Conservation (phyloP, 2,329 filamentous ascomycete species). For the Parasarocladium wereldwijsianum region DNA sequence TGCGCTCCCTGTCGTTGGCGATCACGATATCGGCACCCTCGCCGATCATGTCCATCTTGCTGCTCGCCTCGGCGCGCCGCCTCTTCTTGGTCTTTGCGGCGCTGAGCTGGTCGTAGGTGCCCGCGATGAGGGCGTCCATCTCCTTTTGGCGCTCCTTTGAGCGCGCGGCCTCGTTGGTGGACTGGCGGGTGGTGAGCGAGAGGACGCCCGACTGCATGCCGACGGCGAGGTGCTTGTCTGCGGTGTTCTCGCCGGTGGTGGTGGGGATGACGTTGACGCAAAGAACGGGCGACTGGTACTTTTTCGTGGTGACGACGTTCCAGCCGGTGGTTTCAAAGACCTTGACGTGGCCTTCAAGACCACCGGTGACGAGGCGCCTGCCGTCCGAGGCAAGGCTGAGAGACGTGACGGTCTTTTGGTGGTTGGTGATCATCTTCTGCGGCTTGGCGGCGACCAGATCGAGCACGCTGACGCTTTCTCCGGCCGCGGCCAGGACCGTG, state of each 20-base stretch:
- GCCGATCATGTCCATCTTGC: constrained; percentile 62
- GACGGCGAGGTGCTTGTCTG: constrained; percentile 87
- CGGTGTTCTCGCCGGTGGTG: constrained; percentile 26
- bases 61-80: constrained; percentile 27
- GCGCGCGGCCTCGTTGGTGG: constrained; percentile 63
- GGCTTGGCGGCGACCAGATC: constrained; percentile 87
- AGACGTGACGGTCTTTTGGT: constrained; percentile 94
- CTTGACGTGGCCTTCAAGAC: constrained; percentile 90
- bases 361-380: constrained; percentile 70
- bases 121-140: constrained; percentile 69
- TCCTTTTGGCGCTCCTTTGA: constrained; percentile 67
- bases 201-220: constrained; percentile 92
- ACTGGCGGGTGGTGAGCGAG: constrained; percentile 77
- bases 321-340: constrained; percentile 87
- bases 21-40: constrained; percentile 83
- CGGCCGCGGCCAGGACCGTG: constrained; percentile 70
- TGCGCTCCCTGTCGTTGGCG: constrained; percentile 44
- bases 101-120: constrained; percentile 66
- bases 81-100: constrained; percentile 57
- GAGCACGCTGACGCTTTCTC: constrained; percentile 77
- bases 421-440: constrained; percentile 74
- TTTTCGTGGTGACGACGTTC: constrained; percentile 91
- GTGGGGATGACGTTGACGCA: constrained; percentile 58
- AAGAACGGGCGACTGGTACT: constrained; percentile 85
- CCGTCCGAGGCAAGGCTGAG: constrained; percentile 71